These are phyloP conservation scores for Acanthamoeba triangularis DNA, from an alignment of 208 protist genomes.

Conservation along the genomic window DNA sequence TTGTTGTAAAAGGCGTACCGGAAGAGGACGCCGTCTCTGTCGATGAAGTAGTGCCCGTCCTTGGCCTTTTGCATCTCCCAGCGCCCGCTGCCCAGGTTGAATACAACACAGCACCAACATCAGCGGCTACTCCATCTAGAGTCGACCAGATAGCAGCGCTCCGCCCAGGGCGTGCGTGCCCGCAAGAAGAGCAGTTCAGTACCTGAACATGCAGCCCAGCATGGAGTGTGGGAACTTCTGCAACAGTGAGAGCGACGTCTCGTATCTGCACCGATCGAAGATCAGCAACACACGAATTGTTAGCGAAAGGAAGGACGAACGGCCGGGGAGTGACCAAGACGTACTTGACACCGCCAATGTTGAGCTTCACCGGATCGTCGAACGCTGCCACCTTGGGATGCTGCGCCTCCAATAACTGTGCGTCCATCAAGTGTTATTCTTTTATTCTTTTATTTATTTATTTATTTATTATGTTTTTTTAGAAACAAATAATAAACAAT, in stretches of 20 bases:
- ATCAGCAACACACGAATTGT: not conserved
- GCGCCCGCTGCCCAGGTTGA: not conserved
- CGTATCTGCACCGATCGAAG: not conserved
- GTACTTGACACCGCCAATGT: constrained; percentile 15
- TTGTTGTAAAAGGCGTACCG: not conserved
- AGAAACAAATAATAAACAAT: not conserved
- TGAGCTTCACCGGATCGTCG: constrained; percentile 35
- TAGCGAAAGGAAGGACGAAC: not conserved
- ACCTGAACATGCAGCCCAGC: constrained; percentile 45
- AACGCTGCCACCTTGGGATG: not conserved
- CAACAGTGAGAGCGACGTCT: constrained; percentile 49
- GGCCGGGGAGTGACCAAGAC: not conserved
- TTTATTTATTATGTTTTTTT: not conserved
- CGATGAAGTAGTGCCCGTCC: constrained; percentile 27
- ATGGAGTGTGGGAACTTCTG: constrained; percentile 63
- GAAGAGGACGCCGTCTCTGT: constrained; percentile 9
- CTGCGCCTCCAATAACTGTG: not conserved
- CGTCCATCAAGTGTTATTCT: not conserved
- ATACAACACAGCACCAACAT: not conserved
- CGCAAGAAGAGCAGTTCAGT: too few relatives aligned
- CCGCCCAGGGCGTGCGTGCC: not conserved
- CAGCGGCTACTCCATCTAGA: too few relatives aligned
- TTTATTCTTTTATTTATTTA: too few relatives aligned
- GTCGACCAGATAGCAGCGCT: too few relatives aligned
- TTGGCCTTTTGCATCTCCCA: constrained; percentile 58